Percentiles rank a stretch among this genome's conserved stretches.
phyloP scores from a whole-genome alignment of 768 basidiomycete species.

The Tricholomella constricta region DNA sequence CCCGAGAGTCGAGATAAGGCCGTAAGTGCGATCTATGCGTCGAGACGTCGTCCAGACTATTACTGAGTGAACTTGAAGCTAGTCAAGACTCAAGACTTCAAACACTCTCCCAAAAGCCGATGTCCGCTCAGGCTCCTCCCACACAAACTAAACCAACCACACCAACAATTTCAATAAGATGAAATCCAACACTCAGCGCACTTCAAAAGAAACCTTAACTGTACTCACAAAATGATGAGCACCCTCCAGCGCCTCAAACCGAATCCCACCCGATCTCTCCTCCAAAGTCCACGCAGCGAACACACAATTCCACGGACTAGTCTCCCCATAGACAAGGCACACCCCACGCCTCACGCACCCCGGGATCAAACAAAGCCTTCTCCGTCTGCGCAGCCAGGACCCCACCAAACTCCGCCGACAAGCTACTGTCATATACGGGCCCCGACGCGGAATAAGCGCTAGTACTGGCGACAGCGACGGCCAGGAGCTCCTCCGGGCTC shows the following conservation, averaged over 20 bases:
- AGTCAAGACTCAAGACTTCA: not conserved
- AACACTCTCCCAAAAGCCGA: not conserved
- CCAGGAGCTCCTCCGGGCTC: constrained; percentile 1
- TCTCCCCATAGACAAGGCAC: constrained; percentile 5
- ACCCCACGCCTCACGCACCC: constrained; percentile 2
- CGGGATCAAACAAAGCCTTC: not conserved
- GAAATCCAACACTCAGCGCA: no score
- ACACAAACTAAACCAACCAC: constrained; percentile 4
- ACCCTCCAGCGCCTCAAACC: not conserved
- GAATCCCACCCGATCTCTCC: not conserved
- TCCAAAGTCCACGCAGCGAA: constrained; percentile 8
- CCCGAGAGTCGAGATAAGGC: no score
- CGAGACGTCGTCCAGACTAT: no score
- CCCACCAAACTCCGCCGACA: not conserved
- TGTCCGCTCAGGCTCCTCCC: constrained; percentile 1
- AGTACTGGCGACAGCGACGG: no score
- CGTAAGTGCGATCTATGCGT: no score
- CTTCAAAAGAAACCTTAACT: not conserved
- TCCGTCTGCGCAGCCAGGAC: constrained; percentile 4
- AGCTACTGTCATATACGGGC: not conserved
- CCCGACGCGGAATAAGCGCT: not conserved
- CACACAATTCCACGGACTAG: constrained; percentile 5
- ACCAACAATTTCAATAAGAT: no score
- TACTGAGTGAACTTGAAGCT: no score
- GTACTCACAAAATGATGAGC: constrained; percentile 13